Evolutionary conservation across 495 filamentous ascomycete species (phyloP).

Genomic region (Apodospora peruviana): DNA sequence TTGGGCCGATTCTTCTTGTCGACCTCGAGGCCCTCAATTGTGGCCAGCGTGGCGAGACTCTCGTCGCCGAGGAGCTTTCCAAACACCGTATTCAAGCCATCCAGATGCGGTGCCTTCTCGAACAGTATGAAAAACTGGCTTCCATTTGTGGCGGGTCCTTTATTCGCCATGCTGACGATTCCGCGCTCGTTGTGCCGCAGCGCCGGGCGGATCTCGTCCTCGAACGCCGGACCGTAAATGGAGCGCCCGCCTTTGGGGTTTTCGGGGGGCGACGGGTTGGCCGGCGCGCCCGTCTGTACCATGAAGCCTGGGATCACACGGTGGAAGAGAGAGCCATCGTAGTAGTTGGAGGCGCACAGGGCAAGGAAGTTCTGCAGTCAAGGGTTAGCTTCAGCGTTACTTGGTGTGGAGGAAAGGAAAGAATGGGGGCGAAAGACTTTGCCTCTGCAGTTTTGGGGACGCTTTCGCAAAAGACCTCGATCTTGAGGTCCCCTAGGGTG

Average conservation of each 20-base stretch:
- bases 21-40: constrained; percentile 70
- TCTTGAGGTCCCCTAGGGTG: constrained; percentile 82
- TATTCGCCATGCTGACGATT: constrained; percentile 91
- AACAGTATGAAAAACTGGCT: constrained; percentile 93
- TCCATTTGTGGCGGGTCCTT: constrained; percentile 77
- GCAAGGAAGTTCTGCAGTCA: constrained; percentile 82
- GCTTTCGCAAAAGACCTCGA: constrained; percentile 93
- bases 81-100: constrained; percentile 92
- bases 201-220: constrained; percentile 86
- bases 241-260: constrained; percentile 75
- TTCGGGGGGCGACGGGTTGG: constrained; percentile 47
- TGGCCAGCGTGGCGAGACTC: constrained; percentile 62
- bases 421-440: constrained; percentile 10
- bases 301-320: constrained; percentile 87
- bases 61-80: constrained; percentile 68
- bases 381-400: not conserved
- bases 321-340: constrained; percentile 86
- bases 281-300: constrained; percentile 82
- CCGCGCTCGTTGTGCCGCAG: constrained; percentile 83
- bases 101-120: constrained; percentile 81
- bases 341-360: constrained; percentile 84
- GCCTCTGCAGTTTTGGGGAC: constrained; percentile 86
- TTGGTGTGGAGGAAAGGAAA: constrained; percentile 40
- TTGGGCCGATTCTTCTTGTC: constrained; percentile 88
- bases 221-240: constrained; percentile 78